phyloP scores from a whole-genome alignment of 2,329 filamentous ascomycete genomes.

The Graphilbum fragrans region DNA sequence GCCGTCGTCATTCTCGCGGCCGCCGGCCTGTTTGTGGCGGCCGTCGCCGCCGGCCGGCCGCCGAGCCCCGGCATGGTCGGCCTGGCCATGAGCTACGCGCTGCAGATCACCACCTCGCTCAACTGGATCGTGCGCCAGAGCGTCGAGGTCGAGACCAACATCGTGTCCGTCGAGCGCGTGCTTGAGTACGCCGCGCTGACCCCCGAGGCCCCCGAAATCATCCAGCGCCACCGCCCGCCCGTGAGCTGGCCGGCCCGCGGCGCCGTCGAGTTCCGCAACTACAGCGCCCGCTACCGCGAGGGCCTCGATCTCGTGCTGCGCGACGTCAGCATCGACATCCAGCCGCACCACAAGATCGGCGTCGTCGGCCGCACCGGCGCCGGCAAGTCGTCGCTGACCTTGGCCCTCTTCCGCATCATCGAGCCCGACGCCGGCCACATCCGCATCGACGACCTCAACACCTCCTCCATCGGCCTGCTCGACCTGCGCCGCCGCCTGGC shows the following conservation, averaged over 20 bases:
- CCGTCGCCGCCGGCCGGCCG: conserved; percentile 55
- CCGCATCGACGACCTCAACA: conserved; percentile 80
- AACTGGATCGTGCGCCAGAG: conserved; percentile 99
- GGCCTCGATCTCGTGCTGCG: conserved; percentile 87
- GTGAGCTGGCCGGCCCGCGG: conserved; percentile 88
- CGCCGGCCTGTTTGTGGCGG: conserved; percentile 69
- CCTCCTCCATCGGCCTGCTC: conserved; percentile 76
- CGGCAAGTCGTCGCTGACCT: conserved; percentile 86
- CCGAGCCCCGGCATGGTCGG: conserved; percentile 70
- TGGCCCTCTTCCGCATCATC: conserved; percentile 91
- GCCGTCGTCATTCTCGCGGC: conserved; percentile 84
- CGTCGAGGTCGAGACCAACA: conserved; percentile 99
- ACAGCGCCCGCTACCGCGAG: conserved; percentile 83
- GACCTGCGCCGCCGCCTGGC: conserved; percentile 82
- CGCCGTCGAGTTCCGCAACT: conserved; percentile 81
- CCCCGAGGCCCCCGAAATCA: conserved; percentile 88
- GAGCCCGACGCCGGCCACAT: conserved; percentile 76
- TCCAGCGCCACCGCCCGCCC: conserved; percentile 74
- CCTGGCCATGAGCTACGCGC: conserved; percentile 89
- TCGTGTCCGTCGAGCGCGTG: conserved; percentile 94
- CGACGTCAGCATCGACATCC: conserved; percentile 84
- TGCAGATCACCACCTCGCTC: conserved; percentile 92
- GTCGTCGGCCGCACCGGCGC: conserved; percentile 93
- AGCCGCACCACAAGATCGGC: conserved; percentile 94
- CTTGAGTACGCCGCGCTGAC: conserved; percentile 88